phyloP scores from a whole-genome alignment of 257 asterid species.

The Primulina huaijiensis region DNA sequence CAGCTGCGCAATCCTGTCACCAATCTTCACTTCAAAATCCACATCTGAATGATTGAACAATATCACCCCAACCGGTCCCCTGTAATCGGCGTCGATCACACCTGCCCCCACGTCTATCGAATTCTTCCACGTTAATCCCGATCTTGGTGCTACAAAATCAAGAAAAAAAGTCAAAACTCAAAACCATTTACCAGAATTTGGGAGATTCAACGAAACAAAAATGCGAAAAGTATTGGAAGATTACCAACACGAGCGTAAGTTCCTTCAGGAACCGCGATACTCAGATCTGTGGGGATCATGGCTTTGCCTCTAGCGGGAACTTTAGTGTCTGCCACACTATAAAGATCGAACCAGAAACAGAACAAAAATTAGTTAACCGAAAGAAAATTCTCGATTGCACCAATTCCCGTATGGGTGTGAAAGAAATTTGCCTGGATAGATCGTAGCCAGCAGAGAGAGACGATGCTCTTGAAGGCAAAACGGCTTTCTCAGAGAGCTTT shows the following conservation, averaged over 20 bases:
- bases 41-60: conserved; percentile 50
- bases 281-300: conserved; percentile 73
- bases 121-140: conserved; percentile 83
- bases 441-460: conserved; percentile 62
- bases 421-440: conserved; percentile 37
- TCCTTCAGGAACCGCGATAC: conserved; percentile 74
- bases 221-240: conserved; percentile 25
- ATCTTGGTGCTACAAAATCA: conserved; percentile 53
- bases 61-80: conserved; percentile 59
- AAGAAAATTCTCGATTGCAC: not conserved
- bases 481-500: conserved; percentile 53
- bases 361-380: not conserved
- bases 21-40: conserved; percentile 50
- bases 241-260: conserved; percentile 86
- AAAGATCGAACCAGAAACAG: not conserved
- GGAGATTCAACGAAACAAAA: conserved; percentile 40
- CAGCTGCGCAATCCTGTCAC: conserved; percentile 43
- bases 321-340: conserved; percentile 55
- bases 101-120: conserved; percentile 92
- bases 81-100: conserved; percentile 82
- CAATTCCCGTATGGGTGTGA: not conserved
- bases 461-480: conserved; percentile 52
- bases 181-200: conserved; percentile 37
- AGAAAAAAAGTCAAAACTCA: conserved; percentile 16
- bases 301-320: conserved; percentile 86